A percentile compares a stretch with the other conserved stretches of the same genome.
phyloP scores from a whole-genome alignment of 2,329 filamentous ascomycete species.

The Parascedosporium putredinis region DNA sequence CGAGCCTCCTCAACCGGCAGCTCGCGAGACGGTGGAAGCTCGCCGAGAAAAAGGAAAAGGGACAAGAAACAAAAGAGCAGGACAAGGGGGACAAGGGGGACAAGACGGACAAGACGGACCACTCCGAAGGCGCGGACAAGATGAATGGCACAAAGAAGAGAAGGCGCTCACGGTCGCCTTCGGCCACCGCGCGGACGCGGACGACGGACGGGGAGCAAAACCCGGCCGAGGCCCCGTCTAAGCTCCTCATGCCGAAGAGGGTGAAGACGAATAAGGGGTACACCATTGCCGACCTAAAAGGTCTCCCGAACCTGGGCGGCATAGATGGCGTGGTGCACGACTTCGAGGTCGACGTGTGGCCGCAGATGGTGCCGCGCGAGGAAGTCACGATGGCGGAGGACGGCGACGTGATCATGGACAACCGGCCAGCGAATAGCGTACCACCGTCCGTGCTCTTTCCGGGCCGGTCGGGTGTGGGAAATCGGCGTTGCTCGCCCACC shows the following conservation, averaged over 20 bases:
- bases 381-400: not conserved
- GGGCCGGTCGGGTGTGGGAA: constrained; percentile 76
- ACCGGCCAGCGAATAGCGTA: not conserved
- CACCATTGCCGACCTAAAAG: constrained; percentile 18
- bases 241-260: constrained; percentile 17
- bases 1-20: constrained; percentile 31
- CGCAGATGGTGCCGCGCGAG: constrained; percentile 9
- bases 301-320: constrained; percentile 19
- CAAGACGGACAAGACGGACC: constrained; percentile 17
- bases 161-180: constrained; percentile 5
- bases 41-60: constrained; percentile 9
- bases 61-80: constrained; percentile 7
- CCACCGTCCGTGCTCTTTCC: constrained; percentile 53
- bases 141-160: constrained; percentile 12
- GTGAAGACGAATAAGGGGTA: constrained; percentile 19
- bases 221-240: constrained; percentile 11
- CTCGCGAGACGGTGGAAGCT: constrained; percentile 30
- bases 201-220: constrained; percentile 8
- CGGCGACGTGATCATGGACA: not conserved
- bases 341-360: constrained; percentile 9
- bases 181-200: constrained; percentile 8
- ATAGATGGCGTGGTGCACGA: constrained; percentile 14
- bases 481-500: constrained; percentile 63
- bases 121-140: constrained; percentile 21
- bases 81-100: constrained; percentile 16